A percentile compares a stretch with the other conserved stretches of the same genome.
Evolutionary conservation across 2,329 filamentous ascomycete genomes (phyloP).

Genomic region (Moelleriella libera): DNA sequence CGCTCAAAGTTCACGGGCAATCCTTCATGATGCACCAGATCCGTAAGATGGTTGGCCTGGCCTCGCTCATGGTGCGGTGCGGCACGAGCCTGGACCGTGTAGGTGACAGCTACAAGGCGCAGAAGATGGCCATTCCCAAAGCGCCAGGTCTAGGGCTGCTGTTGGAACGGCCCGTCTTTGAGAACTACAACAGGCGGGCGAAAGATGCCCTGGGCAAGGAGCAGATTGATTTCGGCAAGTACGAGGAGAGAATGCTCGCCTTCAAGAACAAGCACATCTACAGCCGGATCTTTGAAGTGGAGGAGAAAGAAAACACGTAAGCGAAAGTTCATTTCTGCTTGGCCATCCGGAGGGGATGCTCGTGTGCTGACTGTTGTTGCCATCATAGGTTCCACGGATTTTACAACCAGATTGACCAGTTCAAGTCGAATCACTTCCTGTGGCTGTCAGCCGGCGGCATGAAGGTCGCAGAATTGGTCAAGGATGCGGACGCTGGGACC

Average conservation of each 20-base stretch:
- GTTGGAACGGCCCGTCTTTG: conserved; percentile 83
- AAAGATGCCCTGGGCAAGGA: conserved; percentile 48
- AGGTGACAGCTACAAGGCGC: conserved; percentile 54
- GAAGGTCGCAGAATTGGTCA: conserved; percentile 34
- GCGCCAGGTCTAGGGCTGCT: conserved; percentile 79
- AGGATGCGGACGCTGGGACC: conserved; percentile 17
- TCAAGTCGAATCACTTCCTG: conserved; percentile 56
- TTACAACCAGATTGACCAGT: conserved; percentile 68
- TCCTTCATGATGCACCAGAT: conserved; percentile 99
- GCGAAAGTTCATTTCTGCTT: conserved; percentile 18
- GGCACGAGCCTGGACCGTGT: conserved; percentile 64
- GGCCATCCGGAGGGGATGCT: not conserved
- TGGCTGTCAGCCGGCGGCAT: conserved; percentile 61
- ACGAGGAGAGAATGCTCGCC: conserved; percentile 62
- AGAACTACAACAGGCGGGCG: conserved; percentile 69
- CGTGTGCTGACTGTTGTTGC: not conserved
- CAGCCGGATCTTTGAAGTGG: conserved; percentile 75
- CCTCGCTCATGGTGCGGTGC: conserved; percentile 68
- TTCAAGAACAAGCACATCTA: conserved; percentile 95
- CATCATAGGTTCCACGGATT: conserved; percentile 54
- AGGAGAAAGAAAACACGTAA: conserved; percentile 77
- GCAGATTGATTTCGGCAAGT: conserved; percentile 65
- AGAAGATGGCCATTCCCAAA: conserved; percentile 80
- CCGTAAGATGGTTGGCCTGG: conserved; percentile 96
- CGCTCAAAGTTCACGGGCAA: conserved; percentile 90